Conservation (phyloP, 345 rosid species). For the Boechera retrofracta region DNA sequence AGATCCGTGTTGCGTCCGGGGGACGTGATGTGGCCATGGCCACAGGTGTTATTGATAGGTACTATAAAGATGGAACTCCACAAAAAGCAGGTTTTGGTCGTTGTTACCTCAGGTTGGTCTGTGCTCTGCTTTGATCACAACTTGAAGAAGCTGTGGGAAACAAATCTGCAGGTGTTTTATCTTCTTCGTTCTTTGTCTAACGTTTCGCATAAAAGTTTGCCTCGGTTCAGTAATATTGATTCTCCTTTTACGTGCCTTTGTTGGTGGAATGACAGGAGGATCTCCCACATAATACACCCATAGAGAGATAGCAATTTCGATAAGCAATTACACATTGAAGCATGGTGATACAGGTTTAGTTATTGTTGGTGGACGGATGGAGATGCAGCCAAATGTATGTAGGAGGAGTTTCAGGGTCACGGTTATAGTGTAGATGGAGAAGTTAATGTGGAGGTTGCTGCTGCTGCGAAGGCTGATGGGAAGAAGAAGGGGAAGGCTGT, state of each 20-base stretch:
- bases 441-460: no score
- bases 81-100: slow-evolving; percentile 91
- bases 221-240: background rate
- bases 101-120: slow-evolving; percentile 93
- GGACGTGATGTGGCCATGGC: slow-evolving; percentile 97
- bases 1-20: slow-evolving; percentile 80
- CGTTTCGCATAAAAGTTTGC: background rate
- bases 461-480: no score
- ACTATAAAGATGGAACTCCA: slow-evolving; percentile 69
- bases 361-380: slow-evolving; percentile 96
- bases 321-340: slow-evolving; percentile 86
- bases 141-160: slow-evolving; percentile 93
- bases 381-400: slow-evolving; percentile 89
- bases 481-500: no score
- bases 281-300: slow-evolving; percentile 92
- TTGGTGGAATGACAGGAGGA: slow-evolving; percentile 63
- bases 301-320: slow-evolving; percentile 75
- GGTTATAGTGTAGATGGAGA: no score
- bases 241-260: slow-evolving; percentile 11
- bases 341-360: slow-evolving; percentile 88
- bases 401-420: background rate
- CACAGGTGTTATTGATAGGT: slow-evolving; percentile 78
- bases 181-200: slow-evolving; percentile 1
- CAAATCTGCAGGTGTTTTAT: slow-evolving; percentile 73
- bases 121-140: slow-evolving; percentile 99